A percentile compares a stretch with the other conserved stretches of the same genome.
Conservation (phyloP, 257 asterid genomes). For the Fraxinus americana region DNA sequence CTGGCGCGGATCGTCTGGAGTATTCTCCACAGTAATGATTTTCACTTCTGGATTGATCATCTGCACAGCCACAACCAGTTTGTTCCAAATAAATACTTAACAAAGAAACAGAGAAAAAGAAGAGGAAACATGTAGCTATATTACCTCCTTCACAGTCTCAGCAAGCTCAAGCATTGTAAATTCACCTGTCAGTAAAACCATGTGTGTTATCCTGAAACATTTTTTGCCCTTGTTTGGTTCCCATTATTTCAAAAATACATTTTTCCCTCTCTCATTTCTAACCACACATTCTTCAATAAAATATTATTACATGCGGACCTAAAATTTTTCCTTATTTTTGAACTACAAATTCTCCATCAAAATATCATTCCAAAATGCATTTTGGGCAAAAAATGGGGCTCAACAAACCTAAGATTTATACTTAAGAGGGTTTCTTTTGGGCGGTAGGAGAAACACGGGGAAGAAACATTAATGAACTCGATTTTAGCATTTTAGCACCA, state of each 20-base stretch:
- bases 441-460: too few relatives aligned
- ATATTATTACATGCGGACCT: too few relatives aligned
- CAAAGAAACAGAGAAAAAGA: background rate
- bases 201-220: background rate
- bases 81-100: background rate
- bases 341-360: too few relatives aligned
- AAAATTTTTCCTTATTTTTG: too few relatives aligned
- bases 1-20: slow-evolving; percentile 97
- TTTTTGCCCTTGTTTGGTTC: background rate
- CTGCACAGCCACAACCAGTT: slow-evolving; percentile 35
- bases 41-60: slow-evolving; percentile 80
- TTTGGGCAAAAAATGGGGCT: too few relatives aligned
- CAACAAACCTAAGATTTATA: background rate
- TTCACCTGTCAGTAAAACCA: slow-evolving; percentile 42
- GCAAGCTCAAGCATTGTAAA: slow-evolving; percentile 66
- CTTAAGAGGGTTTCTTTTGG: background rate
- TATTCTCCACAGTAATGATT: slow-evolving; percentile 78
- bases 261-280: too few relatives aligned
- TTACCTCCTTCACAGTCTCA: slow-evolving; percentile 63
- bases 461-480: background rate
- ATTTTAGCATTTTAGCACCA: background rate
- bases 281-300: too few relatives aligned
- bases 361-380: too few relatives aligned
- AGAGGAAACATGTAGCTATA: background rate
- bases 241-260: too few relatives aligned